Conservation (phyloP, 225 moss, liverwort and hornwort species). For the Marchantia polymorpha region DNA sequence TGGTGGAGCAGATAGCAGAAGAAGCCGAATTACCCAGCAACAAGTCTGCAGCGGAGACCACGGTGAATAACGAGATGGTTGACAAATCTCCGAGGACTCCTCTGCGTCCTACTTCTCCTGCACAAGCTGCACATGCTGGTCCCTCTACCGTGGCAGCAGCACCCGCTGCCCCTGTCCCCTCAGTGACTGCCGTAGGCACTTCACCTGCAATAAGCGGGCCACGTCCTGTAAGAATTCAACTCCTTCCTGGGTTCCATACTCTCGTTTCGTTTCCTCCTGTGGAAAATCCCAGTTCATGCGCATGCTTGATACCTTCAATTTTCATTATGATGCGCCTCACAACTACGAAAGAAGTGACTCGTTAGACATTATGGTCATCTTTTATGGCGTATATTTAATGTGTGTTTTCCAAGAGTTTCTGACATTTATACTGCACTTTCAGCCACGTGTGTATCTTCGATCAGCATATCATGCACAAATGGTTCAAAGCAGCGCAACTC, state of each 20-base stretch:
- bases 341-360: no score
- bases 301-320: no score
- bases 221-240: conserved; percentile 48
- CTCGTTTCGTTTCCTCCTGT: no score
- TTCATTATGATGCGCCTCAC: no score
- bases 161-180: conserved; percentile 31
- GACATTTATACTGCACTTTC: conserved; percentile 10
- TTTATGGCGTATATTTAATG: no score
- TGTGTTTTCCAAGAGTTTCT: no score
- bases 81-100: conserved; percentile 55
- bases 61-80: conserved; percentile 44
- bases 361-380: no score
- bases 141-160: conserved; percentile 28
- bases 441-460: conserved; percentile 88
- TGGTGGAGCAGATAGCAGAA: conserved; percentile 51
- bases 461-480: conserved; percentile 66
- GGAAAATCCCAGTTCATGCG: no score
- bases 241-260: neutral
- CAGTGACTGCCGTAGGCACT: conserved; percentile 34
- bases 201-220: conserved; percentile 55
- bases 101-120: conserved; percentile 57
- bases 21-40: conserved; percentile 55
- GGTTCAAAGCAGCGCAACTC: conserved; percentile 67
- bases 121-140: conserved; percentile 32
- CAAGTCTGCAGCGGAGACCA: conserved; percentile 49